Percentiles rank a stretch among this genome's conserved stretches.
These are phyloP conservation scores for Schwanniomyces yamadae DNA, from an alignment of 805 yeast species.

Conservation along the genomic window DNA sequence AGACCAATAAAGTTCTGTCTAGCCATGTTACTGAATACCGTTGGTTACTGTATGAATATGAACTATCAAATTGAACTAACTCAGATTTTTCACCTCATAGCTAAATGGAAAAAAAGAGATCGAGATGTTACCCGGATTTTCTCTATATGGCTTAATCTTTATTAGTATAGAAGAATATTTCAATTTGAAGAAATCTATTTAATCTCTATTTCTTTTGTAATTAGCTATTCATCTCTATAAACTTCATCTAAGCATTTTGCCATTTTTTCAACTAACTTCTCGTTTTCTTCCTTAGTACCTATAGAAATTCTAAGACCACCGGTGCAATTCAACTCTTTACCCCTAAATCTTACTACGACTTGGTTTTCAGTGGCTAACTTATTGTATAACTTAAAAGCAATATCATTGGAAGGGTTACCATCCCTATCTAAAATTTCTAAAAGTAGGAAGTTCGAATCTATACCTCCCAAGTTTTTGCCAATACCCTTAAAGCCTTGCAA, in stretches of 20 bases:
- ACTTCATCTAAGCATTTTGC: constrained; percentile 19
- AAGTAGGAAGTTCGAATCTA: constrained; percentile 83
- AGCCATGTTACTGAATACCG: no score
- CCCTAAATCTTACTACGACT: constrained; percentile 90
- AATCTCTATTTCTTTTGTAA: no score
- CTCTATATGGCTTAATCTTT: no score
- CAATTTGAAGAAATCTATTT: no score
- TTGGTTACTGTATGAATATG: no score
- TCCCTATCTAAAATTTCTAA: constrained; percentile 62
- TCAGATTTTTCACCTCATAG: no score
- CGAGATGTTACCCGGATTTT: not conserved
- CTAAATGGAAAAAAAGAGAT: no score
- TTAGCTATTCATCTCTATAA: constrained; percentile 1
- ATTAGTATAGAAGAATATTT: no score
- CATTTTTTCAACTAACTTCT: constrained; percentile 51
- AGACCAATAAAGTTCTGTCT: constrained; percentile 89
- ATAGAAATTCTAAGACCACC: constrained; percentile 87
- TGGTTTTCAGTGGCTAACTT: constrained; percentile 67
- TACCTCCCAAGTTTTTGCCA: constrained; percentile 76
- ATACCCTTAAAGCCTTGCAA: constrained; percentile 60
- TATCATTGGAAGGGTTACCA: constrained; percentile 64
- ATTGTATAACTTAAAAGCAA: constrained; percentile 67
- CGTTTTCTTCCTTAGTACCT: constrained; percentile 80
- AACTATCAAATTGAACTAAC: no score
- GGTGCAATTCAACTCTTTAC: constrained; percentile 81